phyloP scores from a whole-genome alignment of 2,329 filamentous ascomycete genomes.

The Colletotrichum echinochloae region DNA sequence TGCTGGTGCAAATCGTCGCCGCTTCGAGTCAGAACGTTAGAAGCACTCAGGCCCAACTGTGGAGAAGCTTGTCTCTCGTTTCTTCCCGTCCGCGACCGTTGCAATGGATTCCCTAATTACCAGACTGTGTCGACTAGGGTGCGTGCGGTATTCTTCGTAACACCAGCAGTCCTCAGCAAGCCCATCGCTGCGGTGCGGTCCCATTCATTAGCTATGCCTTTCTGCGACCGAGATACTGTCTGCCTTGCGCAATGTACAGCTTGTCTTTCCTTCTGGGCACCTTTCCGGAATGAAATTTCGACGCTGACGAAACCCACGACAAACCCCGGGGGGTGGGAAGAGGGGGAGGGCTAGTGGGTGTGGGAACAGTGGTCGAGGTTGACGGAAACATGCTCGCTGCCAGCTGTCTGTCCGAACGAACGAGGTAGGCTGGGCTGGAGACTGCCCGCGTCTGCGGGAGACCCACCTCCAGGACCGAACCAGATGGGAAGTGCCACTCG shows the following conservation, averaged over 20 bases:
- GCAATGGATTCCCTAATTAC: constrained; percentile 27
- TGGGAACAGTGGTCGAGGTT: not conserved
- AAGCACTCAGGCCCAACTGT: constrained; percentile 55
- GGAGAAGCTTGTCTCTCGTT: constrained; percentile 45
- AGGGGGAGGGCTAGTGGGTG: constrained; percentile 5
- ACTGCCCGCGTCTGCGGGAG: constrained; percentile 23
- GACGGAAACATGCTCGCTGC: constrained; percentile 11
- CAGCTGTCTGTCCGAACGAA: constrained; percentile 24
- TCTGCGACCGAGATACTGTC: not conserved
- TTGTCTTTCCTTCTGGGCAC: not conserved
- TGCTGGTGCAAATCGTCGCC: constrained; percentile 38
- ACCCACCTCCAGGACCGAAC: constrained; percentile 36
- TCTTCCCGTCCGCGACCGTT: constrained; percentile 41
- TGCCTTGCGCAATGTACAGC: not conserved
- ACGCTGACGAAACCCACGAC: not conserved
- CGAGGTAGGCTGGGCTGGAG: constrained; percentile 23
- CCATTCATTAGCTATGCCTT: not conserved
- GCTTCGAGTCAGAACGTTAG: constrained; percentile 40
- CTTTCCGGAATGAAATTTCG: not conserved
- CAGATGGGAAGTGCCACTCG: constrained; percentile 19
- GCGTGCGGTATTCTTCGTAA: constrained; percentile 1
- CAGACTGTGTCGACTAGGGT: constrained; percentile 1
- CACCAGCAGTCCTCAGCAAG: constrained; percentile 14
- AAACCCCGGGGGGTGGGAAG: not conserved
- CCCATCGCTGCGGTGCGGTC: not conserved